phyloP scores from a whole-genome alignment of 331 rosid genomes.

The Saraca asoca region DNA sequence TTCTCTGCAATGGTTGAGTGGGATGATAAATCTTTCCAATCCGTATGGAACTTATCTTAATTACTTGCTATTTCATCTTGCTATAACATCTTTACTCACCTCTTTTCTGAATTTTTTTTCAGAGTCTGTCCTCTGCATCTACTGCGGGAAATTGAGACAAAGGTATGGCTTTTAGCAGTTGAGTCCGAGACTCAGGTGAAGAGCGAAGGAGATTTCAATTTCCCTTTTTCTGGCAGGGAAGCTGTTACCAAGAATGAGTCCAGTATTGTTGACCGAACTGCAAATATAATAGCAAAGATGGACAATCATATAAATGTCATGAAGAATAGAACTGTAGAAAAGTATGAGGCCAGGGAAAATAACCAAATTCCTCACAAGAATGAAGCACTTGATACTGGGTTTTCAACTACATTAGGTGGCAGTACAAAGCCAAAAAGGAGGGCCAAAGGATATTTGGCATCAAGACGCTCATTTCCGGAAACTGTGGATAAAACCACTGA shows the following conservation, averaged over 20 bases:
- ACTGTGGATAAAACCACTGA: slow-evolving; percentile 58
- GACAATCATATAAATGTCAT: slow-evolving; percentile 73
- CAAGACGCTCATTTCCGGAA: slow-evolving; percentile 66
- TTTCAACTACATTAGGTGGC: slow-evolving; percentile 62
- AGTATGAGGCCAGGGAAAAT: slow-evolving; percentile 64
- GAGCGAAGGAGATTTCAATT: slow-evolving; percentile 78
- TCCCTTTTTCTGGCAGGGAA: slow-evolving; percentile 57
- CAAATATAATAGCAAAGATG: slow-evolving; percentile 83
- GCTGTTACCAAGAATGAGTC: slow-evolving; percentile 58
- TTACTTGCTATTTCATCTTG: slow-evolving; percentile 34
- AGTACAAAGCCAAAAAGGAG: slow-evolving; percentile 78
- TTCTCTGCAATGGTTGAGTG: slow-evolving; percentile 96
- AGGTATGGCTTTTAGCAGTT: slow-evolving; percentile 95
- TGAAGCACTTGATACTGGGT: slow-evolving; percentile 57
- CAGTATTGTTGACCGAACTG: slow-evolving; percentile 87
- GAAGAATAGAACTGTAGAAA: slow-evolving; percentile 65
- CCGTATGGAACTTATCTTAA: slow-evolving; percentile 60
- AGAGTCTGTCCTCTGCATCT: slow-evolving; percentile 85
- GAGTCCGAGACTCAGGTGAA: slow-evolving; percentile 89
- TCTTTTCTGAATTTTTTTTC: slow-evolving; percentile 42
- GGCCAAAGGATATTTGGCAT: slow-evolving; percentile 67
- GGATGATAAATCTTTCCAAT: slow-evolving; percentile 77
- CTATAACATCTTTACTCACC: slow-evolving; percentile 42
- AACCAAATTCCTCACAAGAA: slow-evolving; percentile 60
- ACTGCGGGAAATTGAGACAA: slow-evolving; percentile 95